Base-by-base conservation (phyloP, 345 rosid genomes). In the Adansonia digitata region DNA sequence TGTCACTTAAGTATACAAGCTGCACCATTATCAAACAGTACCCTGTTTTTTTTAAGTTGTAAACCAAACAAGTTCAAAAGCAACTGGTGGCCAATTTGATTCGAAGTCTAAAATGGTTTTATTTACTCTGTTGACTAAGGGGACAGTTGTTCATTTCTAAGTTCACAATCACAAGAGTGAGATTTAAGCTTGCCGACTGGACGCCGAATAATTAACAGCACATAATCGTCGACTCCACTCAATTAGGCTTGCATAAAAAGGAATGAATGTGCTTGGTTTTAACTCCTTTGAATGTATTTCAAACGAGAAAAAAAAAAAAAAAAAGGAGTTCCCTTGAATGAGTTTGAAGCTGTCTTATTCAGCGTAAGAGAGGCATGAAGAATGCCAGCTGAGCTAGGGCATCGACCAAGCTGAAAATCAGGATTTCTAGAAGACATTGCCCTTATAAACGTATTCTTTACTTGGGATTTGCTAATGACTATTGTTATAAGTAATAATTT, bases 221-320 rank as follows among this genome's bases (percentile, higher is more conserved):
- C 71, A 71, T 43, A 64, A 71, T 24, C 78, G 52, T 75, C 46
- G 10, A 35, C 27, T 35, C 73, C 73, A 79, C 79, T 79, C 82
- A 69, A 60, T 48, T 39, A 56, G 29, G 48, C 68, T 69, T 51
- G 26, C 60, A 49, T 45, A 31, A 17, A 31, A n/a, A 51, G 46
- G 39, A 45, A 45, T 45, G 72, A 45, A 39, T n/a, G 72, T n/a
- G 79, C 63, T 69, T 53, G 20, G 5, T 49, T 70, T 70, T 48
- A 31, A 31, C 35, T 24, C 11, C 18, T 5, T 14, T 59, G n/a
- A 26, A 26, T 11, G 7, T 2, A 26, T 57, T 12, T 57, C 14
- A 53, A 20, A 53, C 3, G 7, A 37, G 11, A 2, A 2, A 43
- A 43, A 43, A 31, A 31, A 31, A 3, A 3, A 31, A 31, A 31